Base-by-base conservation (phyloP, 129 eudicot species). In the Saussurea involucrata region DNA sequence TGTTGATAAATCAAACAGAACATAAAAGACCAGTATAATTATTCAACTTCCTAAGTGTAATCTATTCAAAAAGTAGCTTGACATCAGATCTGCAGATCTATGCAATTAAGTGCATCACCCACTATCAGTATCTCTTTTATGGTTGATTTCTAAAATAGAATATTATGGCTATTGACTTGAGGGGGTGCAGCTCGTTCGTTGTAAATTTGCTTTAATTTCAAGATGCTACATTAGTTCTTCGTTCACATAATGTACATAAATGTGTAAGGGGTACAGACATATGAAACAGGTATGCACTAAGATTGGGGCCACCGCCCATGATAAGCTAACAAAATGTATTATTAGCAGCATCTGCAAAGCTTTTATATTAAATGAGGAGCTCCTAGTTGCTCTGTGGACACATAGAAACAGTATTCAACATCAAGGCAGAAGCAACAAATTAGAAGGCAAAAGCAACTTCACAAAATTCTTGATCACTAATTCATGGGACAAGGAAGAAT, bases 371-470 rank as follows among this genome's bases (percentile, higher is more conserved):
- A 60, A 60, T 60, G 25, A 60, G 64, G 24, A 58, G 4, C 65
- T 4, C 15, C 21, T 60, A 21, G 13, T 18, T 60, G 65, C 25
- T 18, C 12, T 20, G 65, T 20, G 28, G 65, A 28, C 22, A 21
- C 18, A 60, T 11, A 60, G 12, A 60, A 60, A 60, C 21, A 60
- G 65, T 60, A 60, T 21, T 21, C 15, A 60, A 21, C 28, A 60
- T 21, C 65, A 60, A 60, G 27, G 65, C 65, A 57, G 69, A 58
- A 78, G 61, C 81, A 57, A 68, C 68, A 17, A 77, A 77, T 68
- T 1, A 58, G 28, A 13, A 58, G 8, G 11, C 65, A 58, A 12
- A 4, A 20, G 65, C 65, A 58, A 21, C 65, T 6, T 58, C 4
- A 58, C 28, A 8, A 58, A 57, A 25, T 13, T 49, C 73, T 36